Base-by-base conservation (phyloP, 306 rosid genomes). In the Pyrus bretschneideri region DNA sequence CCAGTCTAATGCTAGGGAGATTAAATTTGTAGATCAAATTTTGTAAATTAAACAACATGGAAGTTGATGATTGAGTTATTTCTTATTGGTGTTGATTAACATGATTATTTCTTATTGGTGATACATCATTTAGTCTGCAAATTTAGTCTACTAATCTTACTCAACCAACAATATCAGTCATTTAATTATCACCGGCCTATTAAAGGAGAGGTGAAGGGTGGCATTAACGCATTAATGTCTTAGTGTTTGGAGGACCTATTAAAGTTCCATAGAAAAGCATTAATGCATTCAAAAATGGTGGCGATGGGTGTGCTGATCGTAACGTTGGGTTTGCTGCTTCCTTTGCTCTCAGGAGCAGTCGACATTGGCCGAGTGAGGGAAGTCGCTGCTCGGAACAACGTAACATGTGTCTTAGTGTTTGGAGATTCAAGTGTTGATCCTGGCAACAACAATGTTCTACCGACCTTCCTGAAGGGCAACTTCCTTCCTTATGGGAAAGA, bases 351-450 rank as follows among this genome's bases (percentile, higher is more conserved):
- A 68, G 40, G 33, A 70, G 86, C 86, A 62, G 1, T 69, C 27
- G 76, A 75, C 6, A 27, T 68, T 58, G 79, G 17, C 1, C 54
- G 25, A 29, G 12, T 82, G 19, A 81, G 82, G 73, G 58, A 77
- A 67, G 1, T 82, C 30, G 87, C 82, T 9, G 80, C 77, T 30
- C 73, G 62, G 67, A 44, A 78, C 64, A 90, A 88, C 19, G 76
- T 86, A 54, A 63, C 74, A 3, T 83, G 93, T 60, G 52, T 90
- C 19, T 66, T 92, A 27, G 93, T 90, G 38, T 92, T 92, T 54
- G 96, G 97, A 65, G 96, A 92, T 70, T 92, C 93, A 1, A 92
- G 93, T 69, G 97, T 92, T 54, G 96, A 92, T 79, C 83, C 97
- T 27, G 96, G 97, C 2, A 92, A 90, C 66, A 92, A 90, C 85